phyloP scores from a whole-genome alignment of 257 asterid species.

The Solanum verrucosum region DNA sequence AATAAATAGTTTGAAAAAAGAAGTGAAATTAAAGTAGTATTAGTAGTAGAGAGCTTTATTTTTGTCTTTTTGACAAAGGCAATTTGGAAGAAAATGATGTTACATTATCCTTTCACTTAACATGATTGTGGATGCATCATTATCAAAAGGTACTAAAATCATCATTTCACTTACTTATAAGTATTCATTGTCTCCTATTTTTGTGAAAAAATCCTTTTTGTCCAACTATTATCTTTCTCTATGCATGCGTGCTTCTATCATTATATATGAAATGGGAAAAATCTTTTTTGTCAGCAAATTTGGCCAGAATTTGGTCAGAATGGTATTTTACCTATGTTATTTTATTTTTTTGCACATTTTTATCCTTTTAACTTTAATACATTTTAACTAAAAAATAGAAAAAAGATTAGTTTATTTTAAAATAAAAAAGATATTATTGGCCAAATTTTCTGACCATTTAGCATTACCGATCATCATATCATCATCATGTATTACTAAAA shows the following conservation, averaged over 20 bases:
- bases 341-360: too few relatives aligned
- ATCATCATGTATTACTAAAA: too few relatives aligned
- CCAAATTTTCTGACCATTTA: too few relatives aligned
- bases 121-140: conserved; percentile 26
- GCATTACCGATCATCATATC: too few relatives aligned
- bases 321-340: too few relatives aligned
- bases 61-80: neutral
- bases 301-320: too few relatives aligned
- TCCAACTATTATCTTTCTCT: neutral
- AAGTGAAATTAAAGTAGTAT: conserved; percentile 19
- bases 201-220: neutral
- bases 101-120: conserved; percentile 14
- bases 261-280: too few relatives aligned
- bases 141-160: conserved; percentile 2
- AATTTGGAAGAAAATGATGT: conserved; percentile 44
- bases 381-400: too few relatives aligned
- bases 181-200: neutral
- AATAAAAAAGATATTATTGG: too few relatives aligned
- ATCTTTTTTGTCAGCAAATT: too few relatives aligned
- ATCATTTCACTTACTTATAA: conserved; percentile 16
- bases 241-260: neutral
- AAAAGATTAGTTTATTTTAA: too few relatives aligned
- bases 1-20: conserved; percentile 26
- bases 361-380: too few relatives aligned
- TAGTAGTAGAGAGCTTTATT: conserved; percentile 2